These are phyloP conservation scores for Pseudogymnoascus sp. DNA, from an alignment of 2,329 filamentous ascomycete species.

Conservation along the genomic window DNA sequence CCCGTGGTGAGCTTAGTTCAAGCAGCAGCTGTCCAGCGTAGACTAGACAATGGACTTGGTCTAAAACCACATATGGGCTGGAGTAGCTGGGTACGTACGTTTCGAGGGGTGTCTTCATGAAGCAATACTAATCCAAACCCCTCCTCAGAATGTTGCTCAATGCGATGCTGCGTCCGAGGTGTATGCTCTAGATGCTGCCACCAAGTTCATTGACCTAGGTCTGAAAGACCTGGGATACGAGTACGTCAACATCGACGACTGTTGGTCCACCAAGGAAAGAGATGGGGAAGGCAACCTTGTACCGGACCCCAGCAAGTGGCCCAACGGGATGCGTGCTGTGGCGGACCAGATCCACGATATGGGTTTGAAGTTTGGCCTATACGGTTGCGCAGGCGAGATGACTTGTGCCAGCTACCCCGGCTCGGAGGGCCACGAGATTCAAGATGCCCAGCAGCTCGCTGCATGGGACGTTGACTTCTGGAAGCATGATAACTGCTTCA, in stretches of 20 bases:
- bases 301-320: constrained; percentile 36
- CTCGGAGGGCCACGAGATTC: constrained; percentile 23
- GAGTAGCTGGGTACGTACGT: neutral
- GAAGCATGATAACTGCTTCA: constrained; percentile 31
- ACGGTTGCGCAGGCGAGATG: constrained; percentile 28
- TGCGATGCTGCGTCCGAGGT: constrained; percentile 39
- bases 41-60: constrained; percentile 22
- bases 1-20: neutral
- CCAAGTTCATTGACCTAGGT: constrained; percentile 31
- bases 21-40: neutral
- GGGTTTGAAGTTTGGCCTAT: constrained; percentile 37
- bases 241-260: constrained; percentile 43
- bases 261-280: constrained; percentile 34
- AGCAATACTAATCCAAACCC: constrained; percentile 44
- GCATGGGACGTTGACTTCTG: constrained; percentile 31
- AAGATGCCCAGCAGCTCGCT: constrained; percentile 23
- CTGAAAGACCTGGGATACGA: constrained; percentile 39
- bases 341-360: constrained; percentile 33
- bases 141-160: constrained; percentile 40
- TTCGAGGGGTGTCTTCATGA: neutral
- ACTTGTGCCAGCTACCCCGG: constrained; percentile 27
- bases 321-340: constrained; percentile 35
- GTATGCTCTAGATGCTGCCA: constrained; percentile 31
- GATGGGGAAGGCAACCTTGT: constrained; percentile 32
- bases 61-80: constrained; percentile 24